Base-by-base conservation (phyloP, 371 early-diverging fungal genomes). In the Batkoa obscura region DNA sequence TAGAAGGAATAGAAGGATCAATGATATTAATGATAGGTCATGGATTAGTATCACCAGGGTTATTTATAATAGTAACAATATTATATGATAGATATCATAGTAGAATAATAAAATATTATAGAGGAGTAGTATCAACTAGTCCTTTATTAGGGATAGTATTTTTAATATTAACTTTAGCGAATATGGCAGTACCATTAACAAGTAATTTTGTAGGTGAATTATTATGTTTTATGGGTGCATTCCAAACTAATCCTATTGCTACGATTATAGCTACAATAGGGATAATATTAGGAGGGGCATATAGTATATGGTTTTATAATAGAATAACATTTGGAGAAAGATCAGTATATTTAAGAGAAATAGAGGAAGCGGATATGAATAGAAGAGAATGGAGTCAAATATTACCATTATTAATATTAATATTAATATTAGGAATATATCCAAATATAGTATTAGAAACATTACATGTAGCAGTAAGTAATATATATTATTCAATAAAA, bases 371-470 rank as follows among this genome's bases (percentile, higher is more conserved):
- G n/a, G n/a, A 41, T 41, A 41, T 41, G 13, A 41, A 41, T n/a
- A 6, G 41, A 41, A 41, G 41, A n/a, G 13, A n/a, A 9, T 41
- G 6, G 41, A 41, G 13, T n/a, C 9, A 41, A 41, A 6, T 41
- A 41, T 41, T 41, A 41, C 41, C 41, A 9, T n/a, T 41, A 41
- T 41, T 41, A 41, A 41, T 41, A 41, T 41, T 41, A n/a, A 41
- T 41, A 41, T 9, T 4, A 58, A 63, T 63, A 43, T 49, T 63
- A 10, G 57, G 37, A 13, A 50, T 17, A 49, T 57, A 62, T 41
- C 41, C 41, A n/a, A 41, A 41, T 41, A 6, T 41, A n/a, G 13
- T 41, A 41, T 41, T 41, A 41, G 41, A 41, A 6, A 41, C 41
- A 9, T 41, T 41, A 41, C 41, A 41, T 41, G 13, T n/a, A 41